Conservation (phyloP, 225 moss, liverwort and hornwort genomes). For the Pseudisothecium myosuroides region DNA sequence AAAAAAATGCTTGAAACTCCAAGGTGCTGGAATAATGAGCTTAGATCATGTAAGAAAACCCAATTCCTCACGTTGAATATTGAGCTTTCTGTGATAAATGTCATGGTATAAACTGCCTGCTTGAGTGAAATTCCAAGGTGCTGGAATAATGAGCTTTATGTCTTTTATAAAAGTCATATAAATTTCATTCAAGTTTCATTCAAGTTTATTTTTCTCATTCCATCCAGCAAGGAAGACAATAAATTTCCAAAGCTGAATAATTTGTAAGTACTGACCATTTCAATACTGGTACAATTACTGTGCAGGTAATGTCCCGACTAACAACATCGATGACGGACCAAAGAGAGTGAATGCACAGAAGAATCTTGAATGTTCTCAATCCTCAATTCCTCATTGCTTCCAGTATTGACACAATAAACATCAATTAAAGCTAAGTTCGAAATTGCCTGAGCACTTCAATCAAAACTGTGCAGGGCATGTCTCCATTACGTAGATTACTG, state of each 20-base stretch:
- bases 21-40: no score
- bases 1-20: no score
- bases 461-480: not conserved
- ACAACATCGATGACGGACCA: not conserved
- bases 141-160: not conserved
- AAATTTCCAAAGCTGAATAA: not conserved
- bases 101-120: not conserved
- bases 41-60: no score
- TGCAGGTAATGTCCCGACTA: not conserved
- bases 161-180: not conserved
- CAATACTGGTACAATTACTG: not conserved
- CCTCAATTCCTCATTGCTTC: not conserved
- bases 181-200: not conserved
- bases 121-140: not conserved
- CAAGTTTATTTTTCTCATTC: not conserved
- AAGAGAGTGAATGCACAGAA: not conserved
- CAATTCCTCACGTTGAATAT: no score
- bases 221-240: not conserved
- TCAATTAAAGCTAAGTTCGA: not conserved
- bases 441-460: not conserved
- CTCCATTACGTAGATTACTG: no score
- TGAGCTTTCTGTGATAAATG: no score
- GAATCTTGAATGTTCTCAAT: not conserved
- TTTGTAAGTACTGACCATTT: not conserved
- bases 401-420: not conserved